Evolutionary conservation across 2,329 filamentous ascomycete genomes (phyloP), one percentile per base, ranked within the genome.

Genomic region (Colletotrichum salicis): DNA sequence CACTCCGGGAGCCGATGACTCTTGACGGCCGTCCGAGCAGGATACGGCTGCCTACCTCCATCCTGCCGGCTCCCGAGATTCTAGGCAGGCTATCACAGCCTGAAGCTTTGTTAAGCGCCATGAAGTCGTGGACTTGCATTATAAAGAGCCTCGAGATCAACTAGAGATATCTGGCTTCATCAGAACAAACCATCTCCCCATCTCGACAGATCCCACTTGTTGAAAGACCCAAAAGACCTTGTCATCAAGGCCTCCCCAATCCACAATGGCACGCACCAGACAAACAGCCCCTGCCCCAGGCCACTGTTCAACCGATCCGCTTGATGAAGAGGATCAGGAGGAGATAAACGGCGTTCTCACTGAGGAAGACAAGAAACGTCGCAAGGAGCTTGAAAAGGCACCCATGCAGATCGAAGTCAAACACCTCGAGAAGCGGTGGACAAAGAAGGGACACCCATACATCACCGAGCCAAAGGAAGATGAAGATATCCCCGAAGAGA

Each of bases 381-480:
- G 73, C 11, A 74, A 74, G 48, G 76, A 77, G 67, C 73, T 77
- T 24, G 76, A 77, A 37, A 73, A 77, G 56, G 74, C 76, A 11
- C 76, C 76, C 24, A 78, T 78, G 77, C 76, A 75, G 37, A 59
- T 75, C 22, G 76, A 79, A 64, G 75, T 81, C 64, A 80, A 80
- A 70, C 77, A 80, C 59, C 77, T 81, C 19, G 79, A 81, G 58
- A 78, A 76, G 58, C 78, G 77, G 27, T 78, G 76, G 66, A 79
- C 78, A 58, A 75, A 75, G 45, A 76, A 79, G 67, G 76, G 77
- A 6, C 74, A 75, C 22, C 66, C 66, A 10, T 78, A 77, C 55
- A 76, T 80, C 58, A 72, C 74, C 33, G 80, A 81, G 70, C 77
- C 78, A 15, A 76, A 76, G 60, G 76, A 78, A 58, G 79, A 74